Percentiles rank a stretch among this genome's conserved stretches.
Conservation (phyloP, 2,329 filamentous ascomycete genomes). For the Tolypocladium guangdongense region DNA sequence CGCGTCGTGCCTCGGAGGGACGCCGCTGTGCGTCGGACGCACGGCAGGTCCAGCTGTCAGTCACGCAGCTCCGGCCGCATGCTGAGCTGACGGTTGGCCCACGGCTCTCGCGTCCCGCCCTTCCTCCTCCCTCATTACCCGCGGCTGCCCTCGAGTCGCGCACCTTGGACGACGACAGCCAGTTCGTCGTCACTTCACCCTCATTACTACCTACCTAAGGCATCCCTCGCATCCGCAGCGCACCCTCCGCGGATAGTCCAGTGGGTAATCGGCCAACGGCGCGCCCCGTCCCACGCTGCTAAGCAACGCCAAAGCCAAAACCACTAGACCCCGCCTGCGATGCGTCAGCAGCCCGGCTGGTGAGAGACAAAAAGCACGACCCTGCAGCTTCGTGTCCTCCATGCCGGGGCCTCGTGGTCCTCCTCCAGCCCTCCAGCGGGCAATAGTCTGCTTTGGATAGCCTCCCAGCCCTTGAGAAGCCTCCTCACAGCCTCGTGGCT, state of each 20-base stretch:
- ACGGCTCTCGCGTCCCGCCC: not conserved
- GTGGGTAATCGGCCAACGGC: not conserved
- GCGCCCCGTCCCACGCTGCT: not conserved
- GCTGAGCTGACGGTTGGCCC: not conserved
- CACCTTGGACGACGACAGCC: not conserved
- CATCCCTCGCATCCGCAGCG: not conserved
- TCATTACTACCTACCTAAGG: no score
- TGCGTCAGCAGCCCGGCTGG: not conserved
- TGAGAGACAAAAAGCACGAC: not conserved
- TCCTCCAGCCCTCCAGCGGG: not conserved
- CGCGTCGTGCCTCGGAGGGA: not conserved
- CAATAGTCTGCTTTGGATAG: not conserved
- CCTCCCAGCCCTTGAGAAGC: not conserved
- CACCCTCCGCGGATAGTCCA: not conserved
- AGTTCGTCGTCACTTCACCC: not conserved
- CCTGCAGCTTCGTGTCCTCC: not conserved
- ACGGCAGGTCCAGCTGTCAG: not conserved
- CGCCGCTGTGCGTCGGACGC: not conserved
- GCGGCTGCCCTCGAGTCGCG: not conserved
- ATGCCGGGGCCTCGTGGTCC: not conserved
- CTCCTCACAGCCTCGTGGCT: not conserved
- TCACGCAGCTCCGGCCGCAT: not conserved
- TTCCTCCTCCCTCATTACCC: not conserved
- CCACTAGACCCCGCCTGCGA: not conserved
- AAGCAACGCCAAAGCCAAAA: not conserved